Conservation (phyloP, 2,329 filamentous ascomycete genomes). For the Apiospora rasikravindrae region DNA sequence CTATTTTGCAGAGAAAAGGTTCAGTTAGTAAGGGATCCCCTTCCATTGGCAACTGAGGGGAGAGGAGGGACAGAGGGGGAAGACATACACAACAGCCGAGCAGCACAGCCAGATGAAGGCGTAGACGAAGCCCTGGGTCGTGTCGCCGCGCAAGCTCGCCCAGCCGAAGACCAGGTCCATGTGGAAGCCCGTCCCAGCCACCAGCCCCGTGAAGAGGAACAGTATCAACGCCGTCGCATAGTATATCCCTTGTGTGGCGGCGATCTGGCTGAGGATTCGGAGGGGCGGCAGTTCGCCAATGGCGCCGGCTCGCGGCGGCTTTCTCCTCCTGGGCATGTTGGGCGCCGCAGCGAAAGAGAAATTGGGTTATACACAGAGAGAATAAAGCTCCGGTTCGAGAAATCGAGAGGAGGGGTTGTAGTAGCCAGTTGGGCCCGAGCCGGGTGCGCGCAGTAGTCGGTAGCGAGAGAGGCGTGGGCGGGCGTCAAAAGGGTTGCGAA, state of each 20-base stretch:
- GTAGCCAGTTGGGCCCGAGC: neutral
- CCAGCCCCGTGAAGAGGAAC: slow-evolving; percentile 63
- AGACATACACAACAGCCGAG: slow-evolving; percentile 58
- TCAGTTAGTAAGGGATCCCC: neutral
- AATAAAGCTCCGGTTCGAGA: neutral
- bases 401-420: neutral
- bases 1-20: slow-evolving; percentile 50
- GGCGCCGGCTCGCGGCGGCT: slow-evolving; percentile 64
- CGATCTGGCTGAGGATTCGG: slow-evolving; percentile 64
- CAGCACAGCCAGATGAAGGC: slow-evolving; percentile 61
- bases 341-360: neutral
- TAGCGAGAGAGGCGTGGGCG: slow-evolving; percentile 3
- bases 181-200: slow-evolving; percentile 60
- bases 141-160: slow-evolving; percentile 64
- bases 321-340: slow-evolving; percentile 57
- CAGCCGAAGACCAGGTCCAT: slow-evolving; percentile 63
- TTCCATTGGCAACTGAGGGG: neutral
- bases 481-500: slow-evolving; percentile 5
- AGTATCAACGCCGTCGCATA: slow-evolving; percentile 57
- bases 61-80: neutral
- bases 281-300: slow-evolving; percentile 66
- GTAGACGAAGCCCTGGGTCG: slow-evolving; percentile 65
- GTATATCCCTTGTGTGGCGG: slow-evolving; percentile 60
- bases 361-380: neutral
- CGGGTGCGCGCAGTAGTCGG: neutral